phyloP scores from a whole-genome alignment of 768 basidiomycete species.

The Rickenella mellea region DNA sequence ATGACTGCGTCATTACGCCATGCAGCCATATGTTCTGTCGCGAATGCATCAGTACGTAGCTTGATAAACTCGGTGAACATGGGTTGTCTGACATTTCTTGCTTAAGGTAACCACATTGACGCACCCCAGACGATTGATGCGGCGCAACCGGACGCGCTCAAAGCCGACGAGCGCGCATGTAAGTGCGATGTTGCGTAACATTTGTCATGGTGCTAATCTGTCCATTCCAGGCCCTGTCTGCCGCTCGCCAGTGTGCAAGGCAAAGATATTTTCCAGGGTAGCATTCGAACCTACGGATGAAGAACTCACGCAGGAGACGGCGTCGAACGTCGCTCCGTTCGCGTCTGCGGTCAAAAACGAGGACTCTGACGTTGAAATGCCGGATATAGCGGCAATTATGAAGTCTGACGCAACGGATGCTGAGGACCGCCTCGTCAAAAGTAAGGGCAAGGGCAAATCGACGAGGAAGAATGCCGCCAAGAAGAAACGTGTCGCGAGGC shows the following conservation, averaged over 20 bases:
- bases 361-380: constrained; percentile 24
- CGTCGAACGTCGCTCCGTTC: constrained; percentile 22
- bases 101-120: constrained; percentile 35
- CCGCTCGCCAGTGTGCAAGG: constrained; percentile 35
- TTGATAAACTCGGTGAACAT: background rate
- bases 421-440: constrained; percentile 5
- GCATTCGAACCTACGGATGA: constrained; percentile 54
- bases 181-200: constrained; percentile 11
- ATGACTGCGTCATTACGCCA: constrained; percentile 42
- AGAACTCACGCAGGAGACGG: constrained; percentile 10
- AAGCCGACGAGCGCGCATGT: constrained; percentile 42
- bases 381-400: constrained; percentile 13
- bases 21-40: constrained; percentile 59
- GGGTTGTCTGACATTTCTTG: background rate
- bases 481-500: constrained; percentile 10
- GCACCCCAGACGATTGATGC: constrained; percentile 23
- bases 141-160: constrained; percentile 27
- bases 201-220: background rate
- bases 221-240: constrained; percentile 48
- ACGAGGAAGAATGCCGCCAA: constrained; percentile 11
- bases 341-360: constrained; percentile 15
- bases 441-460: constrained; percentile 19
- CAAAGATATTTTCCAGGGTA: constrained; percentile 40
- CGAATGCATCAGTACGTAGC: constrained; percentile 40
- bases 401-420: constrained; percentile 6